Evolutionary conservation across 2,329 filamentous ascomycete genomes (phyloP).

Genomic region (Penicillium sp.): DNA sequence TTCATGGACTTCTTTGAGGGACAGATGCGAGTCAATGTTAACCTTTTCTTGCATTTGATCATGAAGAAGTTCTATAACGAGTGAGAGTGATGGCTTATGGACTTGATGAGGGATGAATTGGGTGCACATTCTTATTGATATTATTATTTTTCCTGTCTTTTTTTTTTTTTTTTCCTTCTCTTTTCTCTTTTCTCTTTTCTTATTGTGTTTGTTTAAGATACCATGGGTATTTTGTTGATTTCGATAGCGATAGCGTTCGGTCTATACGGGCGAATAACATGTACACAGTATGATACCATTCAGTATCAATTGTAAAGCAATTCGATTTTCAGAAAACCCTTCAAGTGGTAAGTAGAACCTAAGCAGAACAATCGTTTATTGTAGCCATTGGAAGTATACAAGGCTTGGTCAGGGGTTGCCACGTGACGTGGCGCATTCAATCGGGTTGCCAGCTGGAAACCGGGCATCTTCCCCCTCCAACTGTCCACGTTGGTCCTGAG

Average conservation of each 20-base stretch:
- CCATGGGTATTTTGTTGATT: slow-evolving; percentile 25
- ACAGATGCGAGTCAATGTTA: slow-evolving; percentile 87
- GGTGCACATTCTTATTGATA: slow-evolving; percentile 22
- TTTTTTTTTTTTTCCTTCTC: slow-evolving; percentile 13
- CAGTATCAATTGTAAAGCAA: slow-evolving; percentile 6
- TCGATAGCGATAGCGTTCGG: slow-evolving; percentile 26
- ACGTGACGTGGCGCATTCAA: slow-evolving; percentile 35
- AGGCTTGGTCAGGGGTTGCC: slow-evolving; percentile 29
- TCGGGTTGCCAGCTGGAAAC: slow-evolving; percentile 30
- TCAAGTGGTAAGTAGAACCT: not conserved
- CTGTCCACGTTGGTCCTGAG: slow-evolving; percentile 16
- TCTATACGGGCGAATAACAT: slow-evolving; percentile 22
- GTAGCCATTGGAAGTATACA: slow-evolving; percentile 11
- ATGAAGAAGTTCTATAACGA: slow-evolving; percentile 96
- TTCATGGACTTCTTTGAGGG: slow-evolving; percentile 94
- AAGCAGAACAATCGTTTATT: not conserved
- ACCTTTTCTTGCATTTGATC: slow-evolving; percentile 90
- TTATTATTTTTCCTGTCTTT: slow-evolving; percentile 17
- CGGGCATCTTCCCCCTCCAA: slow-evolving; percentile 19
- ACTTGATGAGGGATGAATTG: slow-evolving; percentile 24
- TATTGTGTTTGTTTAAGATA: slow-evolving; percentile 24
- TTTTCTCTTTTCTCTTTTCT: slow-evolving; percentile 12
- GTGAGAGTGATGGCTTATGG: slow-evolving; percentile 29
- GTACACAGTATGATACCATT: slow-evolving; percentile 24
- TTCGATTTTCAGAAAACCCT: not conserved